Evolutionary conservation across 148 eudicot species (phyloP), one percentile per base, ranked within the genome.

Genomic region (Chenopodium quinoa): DNA sequence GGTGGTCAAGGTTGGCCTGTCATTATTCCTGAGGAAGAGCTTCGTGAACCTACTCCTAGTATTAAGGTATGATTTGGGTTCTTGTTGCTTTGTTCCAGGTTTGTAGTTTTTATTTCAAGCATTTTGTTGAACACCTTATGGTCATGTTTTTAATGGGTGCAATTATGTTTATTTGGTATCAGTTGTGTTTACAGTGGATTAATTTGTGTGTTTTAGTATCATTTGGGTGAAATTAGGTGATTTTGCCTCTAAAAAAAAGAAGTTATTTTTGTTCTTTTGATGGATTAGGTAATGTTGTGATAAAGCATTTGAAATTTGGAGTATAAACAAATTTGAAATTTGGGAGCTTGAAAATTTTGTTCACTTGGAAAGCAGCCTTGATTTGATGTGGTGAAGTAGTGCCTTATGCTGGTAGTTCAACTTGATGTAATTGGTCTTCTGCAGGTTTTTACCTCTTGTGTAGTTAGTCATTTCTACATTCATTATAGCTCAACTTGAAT

Each of bases 1-100:
- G 98, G 94, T 9, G 97, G 97, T 1, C 97, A 95, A 85, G 58
- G 84, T 46, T 95, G 98, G 97, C 98, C 98, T 11, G 97, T 95
- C 34, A 9, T 90, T 52, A 91, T 95, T 46, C 97, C 98, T 1
- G 89, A 84, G 2, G 91, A 87, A 3, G 97, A 95, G 85, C 85
- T 95, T 31, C 73, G 12, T 0, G 80, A 75, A 14, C 85, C 89
- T 4, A 88, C 89, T 13, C 89, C 90, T 27, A 93, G 97, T 6
- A 90, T 90, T 8, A 95, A 95, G 98, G 98, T 92, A 82, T 56
- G 19, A 17, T 22, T 4, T 78, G 17, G 10, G n/a, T 65, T 34
- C 10, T 19, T 71, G 32, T 37, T 37, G 16, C 11, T 44, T 76
- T 34, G 12, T 25, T 7, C n/a, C 32, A 16, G n/a, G 22, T 68